These are phyloP conservation scores for Gleditsia sinensis DNA, from an alignment of 306 rosid species.

Conservation along the genomic window DNA sequence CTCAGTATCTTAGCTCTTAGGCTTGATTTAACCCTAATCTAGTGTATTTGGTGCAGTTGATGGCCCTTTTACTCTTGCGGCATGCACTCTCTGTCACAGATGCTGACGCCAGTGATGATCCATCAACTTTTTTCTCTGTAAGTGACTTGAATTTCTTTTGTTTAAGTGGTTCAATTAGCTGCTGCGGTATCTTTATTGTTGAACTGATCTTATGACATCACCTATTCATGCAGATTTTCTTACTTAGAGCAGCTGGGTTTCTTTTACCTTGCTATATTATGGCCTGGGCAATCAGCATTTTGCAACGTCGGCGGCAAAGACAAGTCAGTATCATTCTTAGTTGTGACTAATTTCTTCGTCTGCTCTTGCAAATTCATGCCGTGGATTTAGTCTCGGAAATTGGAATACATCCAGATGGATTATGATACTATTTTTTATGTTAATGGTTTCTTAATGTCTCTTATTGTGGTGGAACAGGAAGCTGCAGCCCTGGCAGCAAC, in stretches of 20 bases:
- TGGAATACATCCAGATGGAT: neutral
- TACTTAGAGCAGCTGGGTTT: slow-evolving; percentile 96
- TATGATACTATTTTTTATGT: neutral
- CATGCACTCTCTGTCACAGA: slow-evolving; percentile 83
- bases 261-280: slow-evolving; percentile 96
- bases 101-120: slow-evolving; percentile 60
- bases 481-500: slow-evolving; percentile 96
- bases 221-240: slow-evolving; percentile 65
- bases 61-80: slow-evolving; percentile 87
- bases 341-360: slow-evolving; percentile 2
- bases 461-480: slow-evolving; percentile 58
- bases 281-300: slow-evolving; percentile 98
- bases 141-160: slow-evolving; percentile 29
- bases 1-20: neutral
- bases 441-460: neutral
- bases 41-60: slow-evolving; percentile 61
- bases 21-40: slow-evolving; percentile 18
- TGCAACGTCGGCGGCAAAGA: slow-evolving; percentile 96
- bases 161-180: slow-evolving; percentile 1
- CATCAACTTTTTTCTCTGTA: slow-evolving; percentile 81
- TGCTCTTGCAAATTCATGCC: slow-evolving; percentile 38
- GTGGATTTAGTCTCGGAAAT: slow-evolving; percentile 9
- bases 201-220: slow-evolving; percentile 23
- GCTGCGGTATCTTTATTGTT: neutral
- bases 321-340: neutral